A percentile compares a stretch with the other conserved stretches of the same genome.
These are phyloP conservation scores for Backusella parvicylindrica DNA, from an alignment of 192 early-diverging fungal species.

Conservation along the genomic window DNA sequence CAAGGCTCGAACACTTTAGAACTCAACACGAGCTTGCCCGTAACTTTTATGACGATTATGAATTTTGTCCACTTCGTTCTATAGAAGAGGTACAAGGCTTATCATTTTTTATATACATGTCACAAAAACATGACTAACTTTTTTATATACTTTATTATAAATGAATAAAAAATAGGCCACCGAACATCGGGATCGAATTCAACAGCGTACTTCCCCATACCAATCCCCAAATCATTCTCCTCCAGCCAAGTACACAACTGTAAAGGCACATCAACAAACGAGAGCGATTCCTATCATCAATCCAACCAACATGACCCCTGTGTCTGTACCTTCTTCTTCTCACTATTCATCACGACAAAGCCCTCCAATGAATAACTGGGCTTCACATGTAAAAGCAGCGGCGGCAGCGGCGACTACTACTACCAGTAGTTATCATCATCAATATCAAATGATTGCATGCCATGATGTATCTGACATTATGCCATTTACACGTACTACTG, in stretches of 20 bases:
- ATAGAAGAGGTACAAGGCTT: constrained; percentile 42
- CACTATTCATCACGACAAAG: neutral
- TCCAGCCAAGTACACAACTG: neutral
- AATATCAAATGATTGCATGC: neutral
- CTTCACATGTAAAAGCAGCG: neutral
- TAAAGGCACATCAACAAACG: neutral
- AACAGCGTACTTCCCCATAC: constrained; percentile 11
- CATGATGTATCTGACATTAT: neutral
- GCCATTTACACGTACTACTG: neutral
- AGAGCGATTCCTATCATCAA: constrained; percentile 50
- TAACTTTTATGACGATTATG: constrained; percentile 53
- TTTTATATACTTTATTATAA: neutral
- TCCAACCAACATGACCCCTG: constrained; percentile 42
- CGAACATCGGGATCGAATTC: constrained; percentile 18
- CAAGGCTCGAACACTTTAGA: constrained; percentile 42
- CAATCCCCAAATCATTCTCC: constrained; percentile 9
- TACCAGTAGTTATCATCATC: neutral
- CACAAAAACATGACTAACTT: constrained; percentile 1
- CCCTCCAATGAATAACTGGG: neutral
- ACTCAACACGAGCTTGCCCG: constrained; percentile 47
- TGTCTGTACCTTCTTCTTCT: constrained; percentile 27
- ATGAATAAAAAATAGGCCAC: neutral
- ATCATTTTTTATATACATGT: neutral
- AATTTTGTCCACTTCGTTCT: constrained; percentile 52
- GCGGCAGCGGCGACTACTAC: too few relatives aligned